These are phyloP conservation scores for Aaosphaeria arxii DNA, from an alignment of 2,329 filamentous ascomycete genomes.

Conservation along the genomic window DNA sequence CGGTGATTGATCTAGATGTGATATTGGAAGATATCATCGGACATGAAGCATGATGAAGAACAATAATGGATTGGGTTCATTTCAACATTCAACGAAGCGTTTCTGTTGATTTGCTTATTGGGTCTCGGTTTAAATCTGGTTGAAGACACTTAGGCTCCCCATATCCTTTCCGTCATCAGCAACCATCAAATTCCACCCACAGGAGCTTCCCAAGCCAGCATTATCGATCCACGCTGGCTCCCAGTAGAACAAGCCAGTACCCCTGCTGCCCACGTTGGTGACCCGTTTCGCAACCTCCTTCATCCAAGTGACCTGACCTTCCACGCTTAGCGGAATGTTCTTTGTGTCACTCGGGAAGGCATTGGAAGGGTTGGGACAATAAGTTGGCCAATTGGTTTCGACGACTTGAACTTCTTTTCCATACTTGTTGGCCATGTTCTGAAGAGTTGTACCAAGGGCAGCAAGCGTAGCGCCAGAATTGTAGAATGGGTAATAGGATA, in stretches of 20 bases:
- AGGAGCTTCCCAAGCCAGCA: conserved; percentile 62
- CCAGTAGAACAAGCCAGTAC: conserved; percentile 66
- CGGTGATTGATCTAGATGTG: too few species aligned
- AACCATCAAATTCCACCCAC: conserved; percentile 63
- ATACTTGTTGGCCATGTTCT: conserved; percentile 59
- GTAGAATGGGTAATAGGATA: conserved; percentile 74
- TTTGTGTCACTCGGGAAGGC: conserved; percentile 60
- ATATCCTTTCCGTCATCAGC: conserved; percentile 53
- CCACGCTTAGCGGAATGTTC: conserved; percentile 60
- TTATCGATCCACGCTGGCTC: conserved; percentile 71
- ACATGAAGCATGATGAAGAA: too few species aligned
- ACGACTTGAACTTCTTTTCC: conserved; percentile 66
- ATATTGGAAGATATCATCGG: too few species aligned
- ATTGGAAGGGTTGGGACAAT: conserved; percentile 57
- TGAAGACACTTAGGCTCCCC: conserved; percentile 57
- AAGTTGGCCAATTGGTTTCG: conserved; percentile 68
- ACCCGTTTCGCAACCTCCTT: conserved; percentile 58
- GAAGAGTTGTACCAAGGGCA: conserved; percentile 54
- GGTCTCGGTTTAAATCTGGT: background rate
- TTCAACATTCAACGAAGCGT: too few species aligned
- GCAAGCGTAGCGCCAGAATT: conserved; percentile 57
- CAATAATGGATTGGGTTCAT: too few species aligned
- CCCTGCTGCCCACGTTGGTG: conserved; percentile 50
- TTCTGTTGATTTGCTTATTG: too few species aligned
- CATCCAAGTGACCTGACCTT: conserved; percentile 62